Evolutionary conservation across 768 basidiomycete species (phyloP).

Genomic region (Collybia nuda): DNA sequence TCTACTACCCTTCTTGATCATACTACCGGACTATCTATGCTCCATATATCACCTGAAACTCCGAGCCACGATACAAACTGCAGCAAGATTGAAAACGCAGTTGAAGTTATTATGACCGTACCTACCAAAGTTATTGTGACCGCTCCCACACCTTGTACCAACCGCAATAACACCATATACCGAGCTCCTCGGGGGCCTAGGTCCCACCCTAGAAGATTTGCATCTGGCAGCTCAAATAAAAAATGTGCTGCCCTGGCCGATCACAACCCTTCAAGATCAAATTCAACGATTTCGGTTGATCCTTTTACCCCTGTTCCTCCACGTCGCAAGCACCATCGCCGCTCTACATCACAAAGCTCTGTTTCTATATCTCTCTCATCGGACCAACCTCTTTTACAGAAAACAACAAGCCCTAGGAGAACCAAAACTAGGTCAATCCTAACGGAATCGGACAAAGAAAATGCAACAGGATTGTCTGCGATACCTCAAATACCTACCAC

Average conservation of each 20-base stretch:
- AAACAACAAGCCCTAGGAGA: slow-evolving; percentile 8
- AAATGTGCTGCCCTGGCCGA: slow-evolving; percentile 26
- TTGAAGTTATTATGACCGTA: slow-evolving; percentile 43
- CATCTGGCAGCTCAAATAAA: slow-evolving; percentile 21
- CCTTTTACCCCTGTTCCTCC: slow-evolving; percentile 31
- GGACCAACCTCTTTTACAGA: slow-evolving; percentile 10
- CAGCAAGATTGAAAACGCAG: slow-evolving; percentile 25
- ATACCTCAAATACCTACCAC: slow-evolving; percentile 42
- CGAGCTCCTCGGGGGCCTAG: slow-evolving; percentile 46
- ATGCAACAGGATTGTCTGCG: slow-evolving; percentile 31
- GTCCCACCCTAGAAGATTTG: slow-evolving; percentile 28
- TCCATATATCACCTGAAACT: background rate
- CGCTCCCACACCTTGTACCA: slow-evolving; percentile 47
- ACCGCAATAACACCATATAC: slow-evolving; percentile 26
- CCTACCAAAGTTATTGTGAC: slow-evolving; percentile 54
- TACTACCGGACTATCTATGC: background rate
- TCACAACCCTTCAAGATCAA: slow-evolving; percentile 16
- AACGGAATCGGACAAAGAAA: slow-evolving; percentile 38
- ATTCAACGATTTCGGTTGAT: slow-evolving; percentile 21
- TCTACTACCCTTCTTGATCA: slow-evolving; percentile 1
- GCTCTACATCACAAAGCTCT: slow-evolving; percentile 22
- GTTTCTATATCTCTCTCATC: slow-evolving; percentile 14
- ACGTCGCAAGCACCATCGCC: slow-evolving; percentile 24
- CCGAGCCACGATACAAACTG: slow-evolving; percentile 3
- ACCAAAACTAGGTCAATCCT: slow-evolving; percentile 14